Evolutionary conservation across 1,284 basidiomycete species (phyloP), one percentile per base, ranked within the genome.

Genomic region (Sutorius eximius): DNA sequence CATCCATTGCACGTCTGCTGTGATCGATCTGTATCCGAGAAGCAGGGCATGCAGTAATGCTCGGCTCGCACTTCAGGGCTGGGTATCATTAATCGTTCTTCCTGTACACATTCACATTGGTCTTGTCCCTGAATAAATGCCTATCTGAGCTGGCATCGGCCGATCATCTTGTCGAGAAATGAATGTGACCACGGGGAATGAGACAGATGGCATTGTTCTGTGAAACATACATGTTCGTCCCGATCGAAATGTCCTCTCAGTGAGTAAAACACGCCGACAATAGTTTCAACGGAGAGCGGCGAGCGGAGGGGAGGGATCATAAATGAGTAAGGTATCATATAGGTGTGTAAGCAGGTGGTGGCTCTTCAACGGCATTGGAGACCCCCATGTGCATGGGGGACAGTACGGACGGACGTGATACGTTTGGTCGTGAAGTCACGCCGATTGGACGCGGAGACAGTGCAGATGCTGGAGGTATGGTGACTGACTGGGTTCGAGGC

Each of bases 271-370:
- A 45, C 12, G 10, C n/a, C 47, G 37, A 18, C 12, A 40, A 36
- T 10, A 20, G 6, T 38, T 13, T 30, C 37, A 29, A 22, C 27
- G 22, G 16, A 27, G 10, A 37, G 2, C 12, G 18, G 13, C 9
- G n/a, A 16, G 48, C 3, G 24, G 18, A 44, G 42, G 16, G 16
- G 24, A 33, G 13, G 7, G 13, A 20, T 24, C 15, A 4, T 37
- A 41, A 49, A 16, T 34, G 11, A 37, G 7, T 5, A 20, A 32
- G 0, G 16, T 24, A n/a, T 70, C 43, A 62, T 3, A 58, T 5
- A 12, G 61, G 61, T 16, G 65, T 68, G 9, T 67, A 67, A 38
- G 69, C 63, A 20, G 65, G 65, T 12, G 67, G 65, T 20, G 69
- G 53, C 1, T 68, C 69, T 0, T 49, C 53, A 9, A 33, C 20